Base-by-base conservation (phyloP, 2,329 filamentous ascomycete species). In the Aureobasidium subglaciale region DNA sequence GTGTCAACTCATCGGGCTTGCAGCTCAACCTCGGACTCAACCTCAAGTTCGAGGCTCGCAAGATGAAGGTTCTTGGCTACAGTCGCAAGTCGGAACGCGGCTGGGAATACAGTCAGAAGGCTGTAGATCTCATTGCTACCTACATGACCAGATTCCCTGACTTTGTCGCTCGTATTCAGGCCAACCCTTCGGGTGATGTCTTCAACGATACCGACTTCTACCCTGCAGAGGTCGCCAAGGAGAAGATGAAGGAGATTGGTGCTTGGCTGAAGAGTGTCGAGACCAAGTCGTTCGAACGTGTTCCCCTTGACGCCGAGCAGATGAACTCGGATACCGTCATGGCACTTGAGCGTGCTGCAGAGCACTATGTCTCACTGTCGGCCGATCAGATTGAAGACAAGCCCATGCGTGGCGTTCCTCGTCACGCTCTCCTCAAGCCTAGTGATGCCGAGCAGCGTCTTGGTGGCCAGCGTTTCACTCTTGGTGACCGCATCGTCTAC, bases 111-210 rank as follows among this genome's bases (percentile, higher is more conserved):
- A 96, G 91, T 65, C 80, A 83, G 48, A 86, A 88, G 62, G 91
- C 93, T 1, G 79, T 96, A 56, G 79, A 86, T 42, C 74, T 99
- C 54, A 82, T 99, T 53, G 81, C 84, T 38, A 81, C 90, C 62
- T 99, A 97, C 70, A 96, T 97, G 87, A 85, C 86, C 58, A 85
- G 84, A 15, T 99, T 99, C 71, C 93, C 93, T 0, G 90, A 96
- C 57, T 97, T 99, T 71, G 92, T 99, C 66, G 90, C 87, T 8
- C 89, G 85, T 4, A 89, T 99, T 60, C 86, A 91, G 68, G 79
- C 79, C 59, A 92, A 96, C 62, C 90, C 92, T 1, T 87, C 90
- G 58, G 88, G 86, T 34, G 92, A 90, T 65, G 87, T 92, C 58
- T 88, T 90, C 63, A 78, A 81, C 42, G 91, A 95, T 50, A 90